Evolutionary conservation across 352 stramenopile species (phyloP).

Genomic region (Phytopythium helicoides): DNA sequence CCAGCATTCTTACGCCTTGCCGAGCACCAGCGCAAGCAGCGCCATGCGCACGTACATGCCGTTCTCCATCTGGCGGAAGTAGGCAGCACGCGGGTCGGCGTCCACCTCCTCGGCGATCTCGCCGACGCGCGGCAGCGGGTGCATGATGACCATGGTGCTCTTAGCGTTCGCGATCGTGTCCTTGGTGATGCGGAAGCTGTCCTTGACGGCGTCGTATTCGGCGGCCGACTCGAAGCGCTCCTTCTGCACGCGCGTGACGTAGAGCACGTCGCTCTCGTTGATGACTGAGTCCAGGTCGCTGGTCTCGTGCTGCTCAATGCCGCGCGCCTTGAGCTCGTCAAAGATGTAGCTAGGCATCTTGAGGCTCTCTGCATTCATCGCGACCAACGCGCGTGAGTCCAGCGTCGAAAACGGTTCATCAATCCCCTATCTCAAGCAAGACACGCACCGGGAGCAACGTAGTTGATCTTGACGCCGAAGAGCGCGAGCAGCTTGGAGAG

Average conservation of each 20-base stretch:
- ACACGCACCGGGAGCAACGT: constrained; percentile 75
- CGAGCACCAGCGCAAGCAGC: constrained; percentile 93
- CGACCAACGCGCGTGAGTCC: not conserved
- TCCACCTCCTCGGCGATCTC: constrained; percentile 98
- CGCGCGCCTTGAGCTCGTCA: constrained; percentile 59
- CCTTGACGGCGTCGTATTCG: constrained; percentile 95
- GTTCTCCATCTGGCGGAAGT: constrained; percentile 98
- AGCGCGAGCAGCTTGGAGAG: constrained; percentile 94
- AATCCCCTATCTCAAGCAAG: not conserved
- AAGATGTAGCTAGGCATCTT: constrained; percentile 84
- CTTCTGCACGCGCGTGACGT: constrained; percentile 98
- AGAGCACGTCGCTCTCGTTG: constrained; percentile 94
- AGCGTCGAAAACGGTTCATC: not conserved
- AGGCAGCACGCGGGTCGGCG: constrained; percentile 93
- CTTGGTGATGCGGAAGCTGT: constrained; percentile 80
- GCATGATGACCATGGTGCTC: constrained; percentile 95
- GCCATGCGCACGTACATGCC: constrained; percentile 99
- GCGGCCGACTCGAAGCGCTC: constrained; percentile 95
- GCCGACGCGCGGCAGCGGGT: constrained; percentile 96
- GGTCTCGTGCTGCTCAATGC: constrained; percentile 87
- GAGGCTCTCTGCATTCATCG: constrained; percentile 41
- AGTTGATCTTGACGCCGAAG: constrained; percentile 91
- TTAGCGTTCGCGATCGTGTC: constrained; percentile 84
- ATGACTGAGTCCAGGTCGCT: constrained; percentile 87
- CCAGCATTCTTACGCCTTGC: constrained; percentile 50